Conservation (phyloP, 1,284 basidiomycete genomes). For the Tylopilus orsonianus region DNA sequence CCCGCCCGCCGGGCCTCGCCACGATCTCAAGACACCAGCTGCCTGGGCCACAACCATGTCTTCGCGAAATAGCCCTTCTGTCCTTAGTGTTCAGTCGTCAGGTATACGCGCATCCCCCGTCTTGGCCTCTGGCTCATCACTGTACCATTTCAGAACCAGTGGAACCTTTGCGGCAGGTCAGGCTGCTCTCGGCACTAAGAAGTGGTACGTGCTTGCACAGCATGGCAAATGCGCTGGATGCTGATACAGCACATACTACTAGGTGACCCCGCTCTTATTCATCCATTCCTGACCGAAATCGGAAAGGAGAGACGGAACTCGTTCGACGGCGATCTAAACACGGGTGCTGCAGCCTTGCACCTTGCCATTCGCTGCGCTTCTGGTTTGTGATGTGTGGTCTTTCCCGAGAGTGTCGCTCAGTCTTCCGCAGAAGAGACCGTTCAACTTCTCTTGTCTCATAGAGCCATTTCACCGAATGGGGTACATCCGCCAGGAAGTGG, state of each 20-base stretch:
- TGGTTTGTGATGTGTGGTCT: slow-evolving; percentile 46
- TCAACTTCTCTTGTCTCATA: slow-evolving; percentile 71
- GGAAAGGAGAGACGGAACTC: slow-evolving; percentile 57
- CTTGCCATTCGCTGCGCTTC: slow-evolving; percentile 85
- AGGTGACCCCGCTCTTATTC: slow-evolving; percentile 79
- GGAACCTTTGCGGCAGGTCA: slow-evolving; percentile 71
- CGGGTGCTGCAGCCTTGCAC: slow-evolving; percentile 77
- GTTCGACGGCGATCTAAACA: slow-evolving; percentile 47
- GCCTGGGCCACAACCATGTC: slow-evolving; percentile 18
- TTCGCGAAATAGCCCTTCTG: slow-evolving; percentile 14
- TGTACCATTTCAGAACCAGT: slow-evolving; percentile 20
- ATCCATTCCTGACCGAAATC: slow-evolving; percentile 81
- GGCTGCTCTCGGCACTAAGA: slow-evolving; percentile 76
- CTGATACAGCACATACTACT: slow-evolving; percentile 11
- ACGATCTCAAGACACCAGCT: slow-evolving; percentile 1
- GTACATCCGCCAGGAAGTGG: slow-evolving; percentile 68
- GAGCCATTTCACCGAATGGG: slow-evolving; percentile 76
- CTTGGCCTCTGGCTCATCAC: slow-evolving; percentile 7
- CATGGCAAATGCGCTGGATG: background rate
- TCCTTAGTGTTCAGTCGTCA: slow-evolving; percentile 17
- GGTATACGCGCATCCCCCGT: slow-evolving; percentile 12
- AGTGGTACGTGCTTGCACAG: slow-evolving; percentile 40
- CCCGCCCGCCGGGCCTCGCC: background rate
- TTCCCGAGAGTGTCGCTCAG: background rate
- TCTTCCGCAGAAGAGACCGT: slow-evolving; percentile 26